A percentile compares a stretch with the other conserved stretches of the same genome.
These are phyloP conservation scores for Cucurbita pepo DNA, from an alignment of 306 rosid genomes.

Conservation along the genomic window DNA sequence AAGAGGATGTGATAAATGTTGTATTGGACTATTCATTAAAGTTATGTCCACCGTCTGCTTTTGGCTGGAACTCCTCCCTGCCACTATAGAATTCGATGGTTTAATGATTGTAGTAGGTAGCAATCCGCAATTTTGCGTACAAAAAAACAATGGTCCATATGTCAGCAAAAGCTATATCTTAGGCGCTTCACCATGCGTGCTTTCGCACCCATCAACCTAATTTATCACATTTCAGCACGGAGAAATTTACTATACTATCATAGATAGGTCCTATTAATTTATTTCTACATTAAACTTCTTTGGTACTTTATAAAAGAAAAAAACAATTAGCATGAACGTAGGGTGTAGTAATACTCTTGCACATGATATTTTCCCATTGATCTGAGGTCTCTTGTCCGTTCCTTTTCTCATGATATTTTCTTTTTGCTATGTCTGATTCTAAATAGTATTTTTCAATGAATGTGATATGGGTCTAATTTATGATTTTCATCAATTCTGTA, in stretches of 20 bases:
- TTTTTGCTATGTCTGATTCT: background rate
- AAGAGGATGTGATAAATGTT: background rate
- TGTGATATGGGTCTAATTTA: background rate
- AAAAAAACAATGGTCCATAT: background rate
- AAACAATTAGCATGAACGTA: no score
- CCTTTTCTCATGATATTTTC: background rate
- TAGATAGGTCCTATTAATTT: no score
- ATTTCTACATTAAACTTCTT: no score
- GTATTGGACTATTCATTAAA: background rate
- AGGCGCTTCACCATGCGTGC: background rate
- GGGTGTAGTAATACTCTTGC: no score
- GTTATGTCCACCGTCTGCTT: background rate
- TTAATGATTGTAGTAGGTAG: background rate
- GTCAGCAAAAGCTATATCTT: background rate
- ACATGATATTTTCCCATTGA: background rate
- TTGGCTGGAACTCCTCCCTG: background rate
- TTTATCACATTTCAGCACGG: background rate
- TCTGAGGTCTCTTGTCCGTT: background rate
- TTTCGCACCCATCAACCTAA: background rate
- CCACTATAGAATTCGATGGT: background rate
- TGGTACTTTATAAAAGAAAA: no score
- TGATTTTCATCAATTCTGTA: background rate
- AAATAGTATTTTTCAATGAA: background rate
- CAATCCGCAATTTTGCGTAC: background rate
- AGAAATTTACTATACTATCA: no score